Evolutionary conservation across 768 basidiomycete species (phyloP).

Genomic region (Wakefieldia striispora): DNA sequence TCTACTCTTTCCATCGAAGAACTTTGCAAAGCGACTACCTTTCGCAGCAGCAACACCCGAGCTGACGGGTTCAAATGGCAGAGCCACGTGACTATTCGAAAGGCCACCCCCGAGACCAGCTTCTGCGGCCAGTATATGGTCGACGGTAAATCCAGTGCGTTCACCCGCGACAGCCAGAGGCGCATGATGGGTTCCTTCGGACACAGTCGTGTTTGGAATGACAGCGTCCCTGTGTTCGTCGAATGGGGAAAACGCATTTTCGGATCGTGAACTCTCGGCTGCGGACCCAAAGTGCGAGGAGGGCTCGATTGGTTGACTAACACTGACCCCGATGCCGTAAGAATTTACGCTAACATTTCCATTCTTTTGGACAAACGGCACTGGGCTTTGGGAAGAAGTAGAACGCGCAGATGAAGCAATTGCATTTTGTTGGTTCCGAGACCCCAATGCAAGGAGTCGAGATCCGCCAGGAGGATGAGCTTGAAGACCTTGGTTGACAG

Average conservation of each 20-base stretch:
- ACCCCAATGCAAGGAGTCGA: slow-evolving; percentile 41
- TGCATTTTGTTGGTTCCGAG: slow-evolving; percentile 25
- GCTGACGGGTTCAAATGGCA: slow-evolving; percentile 31
- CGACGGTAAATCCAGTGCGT: slow-evolving; percentile 21
- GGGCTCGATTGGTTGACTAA: slow-evolving; percentile 14
- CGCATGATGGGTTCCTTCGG: slow-evolving; percentile 22
- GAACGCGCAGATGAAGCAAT: slow-evolving; percentile 15
- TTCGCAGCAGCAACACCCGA: slow-evolving; percentile 54
- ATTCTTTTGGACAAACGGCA: slow-evolving; percentile 26
- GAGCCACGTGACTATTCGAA: slow-evolving; percentile 13
- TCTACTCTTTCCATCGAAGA: slow-evolving; percentile 73
- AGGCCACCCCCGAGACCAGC: slow-evolving; percentile 13
- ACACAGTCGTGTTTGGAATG: slow-evolving; percentile 7
- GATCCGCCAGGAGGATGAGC: slow-evolving; percentile 41
- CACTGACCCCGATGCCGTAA: slow-evolving; percentile 6
- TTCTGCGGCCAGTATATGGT: slow-evolving; percentile 21
- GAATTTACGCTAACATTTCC: slow-evolving; percentile 8
- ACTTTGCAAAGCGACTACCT: slow-evolving; percentile 85
- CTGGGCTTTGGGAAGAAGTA: slow-evolving; percentile 22
- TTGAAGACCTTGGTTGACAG: slow-evolving; percentile 33
- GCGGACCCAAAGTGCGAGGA: slow-evolving; percentile 11
- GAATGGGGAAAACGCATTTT: slow-evolving; percentile 53
- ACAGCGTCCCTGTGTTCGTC: slow-evolving; percentile 39
- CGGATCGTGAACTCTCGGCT: slow-evolving; percentile 12
- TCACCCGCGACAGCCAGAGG: slow-evolving; percentile 18